Conservation (phyloP, 306 rosid genomes). For the Sophora flavescens region DNA sequence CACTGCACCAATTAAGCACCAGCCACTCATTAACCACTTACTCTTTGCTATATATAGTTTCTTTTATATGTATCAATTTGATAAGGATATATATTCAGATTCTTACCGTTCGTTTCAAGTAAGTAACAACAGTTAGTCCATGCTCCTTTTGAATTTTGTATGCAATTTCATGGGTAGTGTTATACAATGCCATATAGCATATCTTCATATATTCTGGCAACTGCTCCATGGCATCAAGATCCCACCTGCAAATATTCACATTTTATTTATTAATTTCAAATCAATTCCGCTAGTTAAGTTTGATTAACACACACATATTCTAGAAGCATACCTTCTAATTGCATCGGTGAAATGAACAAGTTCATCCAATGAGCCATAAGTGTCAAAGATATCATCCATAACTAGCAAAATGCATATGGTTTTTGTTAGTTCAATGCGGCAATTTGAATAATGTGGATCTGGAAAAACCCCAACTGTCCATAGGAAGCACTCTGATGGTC, state of each 20-base stretch:
- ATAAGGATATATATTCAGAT: not conserved
- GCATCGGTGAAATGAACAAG: conserved; percentile 60
- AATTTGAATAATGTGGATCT: conserved; percentile 49
- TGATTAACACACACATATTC: not conserved
- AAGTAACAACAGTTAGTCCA: conserved; percentile 41
- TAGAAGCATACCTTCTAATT: conserved; percentile 48
- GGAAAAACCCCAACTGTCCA: conserved; percentile 60
- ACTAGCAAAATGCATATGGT: conserved; percentile 50
- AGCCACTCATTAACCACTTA: too few species aligned
- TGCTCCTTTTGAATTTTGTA: conserved; percentile 49
- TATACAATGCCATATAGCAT: conserved; percentile 57
- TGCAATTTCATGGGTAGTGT: conserved; percentile 57
- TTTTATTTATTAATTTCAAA: not conserved
- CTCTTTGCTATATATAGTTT: not conserved
- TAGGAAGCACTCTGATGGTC: conserved; percentile 60
- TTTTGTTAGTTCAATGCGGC: conserved; percentile 54
- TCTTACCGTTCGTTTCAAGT: conserved; percentile 54
- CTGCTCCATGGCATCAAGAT: conserved; percentile 55
- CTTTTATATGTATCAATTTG: not conserved
- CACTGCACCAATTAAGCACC: conserved; percentile 50
- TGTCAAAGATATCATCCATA: conserved; percentile 56
- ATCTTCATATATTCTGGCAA: conserved; percentile 58
- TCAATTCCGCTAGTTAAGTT: too few species aligned
- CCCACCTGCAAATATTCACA: conserved; percentile 52
- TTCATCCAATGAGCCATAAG: conserved; percentile 56